These are phyloP conservation scores for Acanthamoeba lenticulata DNA, from an alignment of 208 protist genomes.

Conservation along the genomic window DNA sequence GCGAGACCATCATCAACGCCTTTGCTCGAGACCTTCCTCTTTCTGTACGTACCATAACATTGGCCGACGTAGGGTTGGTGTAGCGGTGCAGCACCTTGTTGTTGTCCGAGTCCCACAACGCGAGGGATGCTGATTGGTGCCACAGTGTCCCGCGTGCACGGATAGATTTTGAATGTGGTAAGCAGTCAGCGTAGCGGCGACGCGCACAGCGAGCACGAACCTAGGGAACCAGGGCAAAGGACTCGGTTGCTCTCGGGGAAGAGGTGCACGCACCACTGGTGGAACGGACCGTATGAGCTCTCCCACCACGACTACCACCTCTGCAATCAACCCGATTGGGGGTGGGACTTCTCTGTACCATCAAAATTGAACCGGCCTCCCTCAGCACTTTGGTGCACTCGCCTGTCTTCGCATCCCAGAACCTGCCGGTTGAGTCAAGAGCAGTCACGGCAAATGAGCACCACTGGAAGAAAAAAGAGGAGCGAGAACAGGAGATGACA, in stretches of 20 bases:
- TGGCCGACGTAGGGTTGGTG: conserved; percentile 1
- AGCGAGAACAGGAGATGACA: neutral
- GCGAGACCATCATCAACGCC: neutral
- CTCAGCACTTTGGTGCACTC: conserved; percentile 28
- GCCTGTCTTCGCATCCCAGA: conserved; percentile 23
- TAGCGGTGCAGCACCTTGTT: conserved; percentile 30
- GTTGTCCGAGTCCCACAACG: conserved; percentile 50
- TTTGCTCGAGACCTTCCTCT: too few species aligned
- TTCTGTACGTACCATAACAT: conserved; percentile 43
- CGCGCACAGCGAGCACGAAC: neutral
- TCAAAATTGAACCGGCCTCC: conserved; percentile 13
- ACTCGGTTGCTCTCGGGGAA: conserved; percentile 44
- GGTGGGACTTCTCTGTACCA: too few species aligned
- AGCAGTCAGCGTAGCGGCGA: neutral
- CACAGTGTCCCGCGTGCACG: neutral
- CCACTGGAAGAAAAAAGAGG: neutral
- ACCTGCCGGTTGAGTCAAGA: neutral
- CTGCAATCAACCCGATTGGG: too few species aligned
- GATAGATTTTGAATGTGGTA: too few species aligned
- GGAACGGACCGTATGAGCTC: neutral
- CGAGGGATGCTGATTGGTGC: neutral
- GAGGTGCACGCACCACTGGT: conserved; percentile 42
- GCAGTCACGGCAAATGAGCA: neutral
- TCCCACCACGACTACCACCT: too few species aligned
- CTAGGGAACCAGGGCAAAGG: conserved; percentile 17